A percentile compares a stretch with the other conserved stretches of the same genome.
Evolutionary conservation across 306 rosid species (phyloP).

Genomic region (Cicer yamashitae): DNA sequence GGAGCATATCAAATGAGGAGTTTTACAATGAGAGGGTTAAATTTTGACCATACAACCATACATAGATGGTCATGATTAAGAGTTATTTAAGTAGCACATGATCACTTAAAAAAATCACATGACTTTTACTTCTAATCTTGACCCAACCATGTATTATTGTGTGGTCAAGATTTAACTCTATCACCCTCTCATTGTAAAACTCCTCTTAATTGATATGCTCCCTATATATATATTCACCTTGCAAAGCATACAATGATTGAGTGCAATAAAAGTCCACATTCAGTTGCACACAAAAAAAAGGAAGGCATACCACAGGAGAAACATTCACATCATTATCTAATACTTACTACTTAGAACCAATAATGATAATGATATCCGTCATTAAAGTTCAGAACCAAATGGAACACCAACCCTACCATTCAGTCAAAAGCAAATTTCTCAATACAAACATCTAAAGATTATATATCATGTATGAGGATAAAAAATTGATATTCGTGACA

Average conservation of each 20-base stretch:
- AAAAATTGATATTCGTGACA: background rate
- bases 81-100: too few relatives aligned
- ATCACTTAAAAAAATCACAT: too few relatives aligned
- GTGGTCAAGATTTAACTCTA: too few relatives aligned
- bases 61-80: too few relatives aligned
- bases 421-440: conserved; percentile 31
- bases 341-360: conserved; percentile 20
- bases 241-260: conserved; percentile 9
- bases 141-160: too few relatives aligned
- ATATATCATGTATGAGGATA: background rate
- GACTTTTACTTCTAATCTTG: too few relatives aligned
- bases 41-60: too few relatives aligned
- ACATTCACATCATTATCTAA: conserved; percentile 12
- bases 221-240: background rate
- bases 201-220: too few relatives aligned
- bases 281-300: background rate
- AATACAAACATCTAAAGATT: conserved; percentile 19
- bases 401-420: conserved; percentile 7
- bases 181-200: too few relatives aligned
- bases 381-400: conserved; percentile 27
- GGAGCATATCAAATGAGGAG: too few relatives aligned
- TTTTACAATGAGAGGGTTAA: too few relatives aligned
- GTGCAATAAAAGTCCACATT: conserved; percentile 14
- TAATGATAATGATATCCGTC: background rate
- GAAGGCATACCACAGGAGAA: background rate